Evolutionary conservation across 805 yeast genomes (phyloP).

Genomic region (Maudiozyma saulgeensis): DNA sequence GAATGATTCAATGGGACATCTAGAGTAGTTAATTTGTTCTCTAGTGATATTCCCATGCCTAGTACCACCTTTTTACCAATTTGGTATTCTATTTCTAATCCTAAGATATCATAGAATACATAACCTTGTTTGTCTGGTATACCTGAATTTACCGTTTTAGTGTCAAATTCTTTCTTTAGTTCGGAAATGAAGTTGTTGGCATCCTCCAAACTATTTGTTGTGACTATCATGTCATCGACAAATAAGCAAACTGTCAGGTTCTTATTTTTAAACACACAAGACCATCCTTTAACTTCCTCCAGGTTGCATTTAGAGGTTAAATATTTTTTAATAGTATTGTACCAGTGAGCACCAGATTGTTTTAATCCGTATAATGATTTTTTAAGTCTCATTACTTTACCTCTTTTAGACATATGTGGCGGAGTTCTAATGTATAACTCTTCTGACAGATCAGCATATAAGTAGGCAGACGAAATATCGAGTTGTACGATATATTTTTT

Average conservation of each 20-base stretch:
- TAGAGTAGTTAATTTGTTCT: slow-evolving; percentile 3
- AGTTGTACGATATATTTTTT: slow-evolving; percentile 3
- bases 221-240: slow-evolving; percentile 11
- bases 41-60: slow-evolving; percentile 8
- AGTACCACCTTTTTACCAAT: slow-evolving; percentile 3
- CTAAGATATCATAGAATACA: slow-evolving; percentile 9
- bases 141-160: slow-evolving; percentile 9
- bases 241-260: slow-evolving; percentile 6
- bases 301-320: neutral
- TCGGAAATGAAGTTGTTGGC: neutral
- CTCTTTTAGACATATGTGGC: slow-evolving; percentile 4
- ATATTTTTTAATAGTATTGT: slow-evolving; percentile 2
- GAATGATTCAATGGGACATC: slow-evolving; percentile 1
- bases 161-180: slow-evolving; percentile 6
- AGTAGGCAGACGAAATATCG: slow-evolving; percentile 5
- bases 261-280: slow-evolving; percentile 7
- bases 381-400: slow-evolving; percentile 4
- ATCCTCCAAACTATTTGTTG: neutral
- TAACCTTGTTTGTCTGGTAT: slow-evolving; percentile 2
- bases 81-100: slow-evolving; percentile 8
- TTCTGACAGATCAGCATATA: slow-evolving; percentile 4
- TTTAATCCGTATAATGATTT: slow-evolving; percentile 6
- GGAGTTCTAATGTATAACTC: slow-evolving; percentile 4
- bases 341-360: slow-evolving; percentile 6
- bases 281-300: slow-evolving; percentile 7